These are phyloP conservation scores for Sextonia rubra DNA, from an alignment of 164 flowering plant species.

Conservation along the genomic window DNA sequence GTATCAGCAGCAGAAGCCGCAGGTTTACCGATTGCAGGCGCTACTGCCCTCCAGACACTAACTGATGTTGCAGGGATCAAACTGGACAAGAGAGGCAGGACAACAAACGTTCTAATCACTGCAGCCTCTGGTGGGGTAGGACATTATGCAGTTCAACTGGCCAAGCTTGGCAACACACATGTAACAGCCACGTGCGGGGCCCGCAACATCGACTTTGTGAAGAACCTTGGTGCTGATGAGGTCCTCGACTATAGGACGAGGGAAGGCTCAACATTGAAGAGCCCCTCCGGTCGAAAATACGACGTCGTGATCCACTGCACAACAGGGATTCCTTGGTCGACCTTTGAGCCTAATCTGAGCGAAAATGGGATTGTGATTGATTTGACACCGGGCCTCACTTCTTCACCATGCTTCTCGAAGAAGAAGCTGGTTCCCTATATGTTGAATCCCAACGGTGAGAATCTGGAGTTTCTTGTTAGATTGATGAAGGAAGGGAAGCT, in stretches of 20 bases:
- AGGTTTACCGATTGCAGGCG: slow-evolving; percentile 31
- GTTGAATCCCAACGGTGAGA: slow-evolving; percentile 20
- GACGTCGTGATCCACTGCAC: slow-evolving; percentile 53
- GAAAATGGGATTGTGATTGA: slow-evolving; percentile 46
- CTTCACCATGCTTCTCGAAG: slow-evolving; percentile 43
- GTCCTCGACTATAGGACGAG: slow-evolving; percentile 47
- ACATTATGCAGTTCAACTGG: slow-evolving; percentile 39
- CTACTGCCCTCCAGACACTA: slow-evolving; percentile 35
- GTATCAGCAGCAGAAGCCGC: slow-evolving; percentile 35
- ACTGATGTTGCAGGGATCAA: slow-evolving; percentile 26
- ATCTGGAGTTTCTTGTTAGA: slow-evolving; percentile 11
- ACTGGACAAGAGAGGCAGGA: slow-evolving; percentile 23
- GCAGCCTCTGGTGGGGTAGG: slow-evolving; percentile 49
- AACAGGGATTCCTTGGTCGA: slow-evolving; percentile 24
- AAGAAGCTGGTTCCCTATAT: slow-evolving; percentile 43
- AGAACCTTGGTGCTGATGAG: slow-evolving; percentile 46
- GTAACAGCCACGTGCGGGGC: slow-evolving; percentile 50
- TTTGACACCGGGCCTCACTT: slow-evolving; percentile 27
- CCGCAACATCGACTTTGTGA: slow-evolving; percentile 40
- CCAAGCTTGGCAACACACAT: slow-evolving; percentile 35
- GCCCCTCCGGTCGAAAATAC: slow-evolving; percentile 54
- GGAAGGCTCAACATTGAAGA: slow-evolving; percentile 44
- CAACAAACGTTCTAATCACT: slow-evolving; percentile 30
- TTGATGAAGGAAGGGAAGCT: slow-evolving; percentile 19
- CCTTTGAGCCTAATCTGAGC: slow-evolving; percentile 38